Evolutionary conservation across 1,284 basidiomycete species (phyloP), one percentile per base, ranked within the genome.

Genomic region (Leccinum subatratum): DNA sequence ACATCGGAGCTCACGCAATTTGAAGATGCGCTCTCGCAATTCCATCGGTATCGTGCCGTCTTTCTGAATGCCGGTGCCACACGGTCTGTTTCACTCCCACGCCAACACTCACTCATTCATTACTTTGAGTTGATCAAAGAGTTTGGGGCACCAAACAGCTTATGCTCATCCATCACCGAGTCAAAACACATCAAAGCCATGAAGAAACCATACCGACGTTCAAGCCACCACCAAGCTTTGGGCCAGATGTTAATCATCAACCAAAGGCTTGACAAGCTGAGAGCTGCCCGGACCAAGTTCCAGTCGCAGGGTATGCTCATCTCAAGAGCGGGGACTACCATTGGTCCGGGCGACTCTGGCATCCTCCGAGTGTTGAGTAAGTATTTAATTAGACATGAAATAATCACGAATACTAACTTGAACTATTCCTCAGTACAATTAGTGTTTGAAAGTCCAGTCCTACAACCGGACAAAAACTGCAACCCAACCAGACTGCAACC

Each of bases 131-230:
- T 68, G 1, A 68, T 68, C 5, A 5, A 8, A 1, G 54, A 45
- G 3, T 68, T 62, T 30, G 45, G 63, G 1, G 34, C 45, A 4
- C 65, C 34, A 0, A 64, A 66, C 5, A 28, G 65, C 5, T 42
- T 66, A 7, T 66, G 65, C 28, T 66, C 65, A 1, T 64, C 34
- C 3, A 66, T 64, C 18, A 64, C 56, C 0, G 14, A 63, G 8
- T 63, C 25, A 2, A 64, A 60, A 20, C 63, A 64, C 22, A 42
- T 64, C 25, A 48, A 62, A 14, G 63, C 42, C 0, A 16, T 64
- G 2, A 64, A 64, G 14, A 18, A 20, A 20, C 30, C 63, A 9
- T 64, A 61, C 20, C 4, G 30, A 6, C 16, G 4, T 4, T 54
- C 61, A 4, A 64, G 32, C 5, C 32, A 37, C 5, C 48, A 64